These are phyloP conservation scores for Aspergillus ochraceoroseus DNA, from an alignment of 2,329 filamentous ascomycete species.

Conservation along the genomic window DNA sequence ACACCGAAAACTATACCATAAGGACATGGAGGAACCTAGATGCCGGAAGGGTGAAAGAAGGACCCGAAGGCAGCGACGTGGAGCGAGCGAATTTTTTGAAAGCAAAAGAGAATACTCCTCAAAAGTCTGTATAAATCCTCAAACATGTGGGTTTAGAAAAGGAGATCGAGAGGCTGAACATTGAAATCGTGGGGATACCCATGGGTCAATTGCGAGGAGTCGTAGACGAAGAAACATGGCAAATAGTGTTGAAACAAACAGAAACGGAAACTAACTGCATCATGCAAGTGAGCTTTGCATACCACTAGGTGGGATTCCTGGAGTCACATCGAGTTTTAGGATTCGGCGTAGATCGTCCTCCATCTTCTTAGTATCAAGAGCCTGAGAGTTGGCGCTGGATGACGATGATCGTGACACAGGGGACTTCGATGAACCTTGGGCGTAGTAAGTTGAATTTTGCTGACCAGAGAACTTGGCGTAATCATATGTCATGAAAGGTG, in stretches of 20 bases:
- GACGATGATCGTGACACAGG: slow-evolving; percentile 22
- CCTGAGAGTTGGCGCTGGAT: slow-evolving; percentile 24
- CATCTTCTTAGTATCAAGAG: slow-evolving; percentile 42
- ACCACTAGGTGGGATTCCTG: slow-evolving; percentile 27
- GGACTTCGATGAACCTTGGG: slow-evolving; percentile 24
- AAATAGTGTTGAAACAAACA: slow-evolving; percentile 1
- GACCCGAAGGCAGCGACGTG: not conserved
- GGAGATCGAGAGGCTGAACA: not conserved
- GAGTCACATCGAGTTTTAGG: slow-evolving; percentile 41
- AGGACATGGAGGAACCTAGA: slow-evolving; percentile 9
- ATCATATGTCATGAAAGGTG: slow-evolving; percentile 21
- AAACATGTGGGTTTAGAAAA: not conserved
- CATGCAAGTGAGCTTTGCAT: slow-evolving; percentile 35
- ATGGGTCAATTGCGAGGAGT: not conserved
- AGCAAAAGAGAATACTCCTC: too few species aligned
- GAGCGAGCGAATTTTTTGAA: slow-evolving; percentile 1
- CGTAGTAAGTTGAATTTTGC: slow-evolving; percentile 20
- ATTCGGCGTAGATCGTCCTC: slow-evolving; percentile 48
- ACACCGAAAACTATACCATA: slow-evolving; percentile 14
- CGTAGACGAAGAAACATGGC: not conserved
- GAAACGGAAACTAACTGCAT: slow-evolving; percentile 4
- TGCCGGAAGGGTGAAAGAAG: slow-evolving; percentile 10
- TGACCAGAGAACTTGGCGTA: slow-evolving; percentile 21
- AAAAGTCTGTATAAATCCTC: too few species aligned
- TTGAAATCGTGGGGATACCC: slow-evolving; percentile 4